Evolutionary conservation across 139 green algal species (phyloP), one percentile per base, ranked within the genome.

Genomic region (Penium margaritaceum): DNA sequence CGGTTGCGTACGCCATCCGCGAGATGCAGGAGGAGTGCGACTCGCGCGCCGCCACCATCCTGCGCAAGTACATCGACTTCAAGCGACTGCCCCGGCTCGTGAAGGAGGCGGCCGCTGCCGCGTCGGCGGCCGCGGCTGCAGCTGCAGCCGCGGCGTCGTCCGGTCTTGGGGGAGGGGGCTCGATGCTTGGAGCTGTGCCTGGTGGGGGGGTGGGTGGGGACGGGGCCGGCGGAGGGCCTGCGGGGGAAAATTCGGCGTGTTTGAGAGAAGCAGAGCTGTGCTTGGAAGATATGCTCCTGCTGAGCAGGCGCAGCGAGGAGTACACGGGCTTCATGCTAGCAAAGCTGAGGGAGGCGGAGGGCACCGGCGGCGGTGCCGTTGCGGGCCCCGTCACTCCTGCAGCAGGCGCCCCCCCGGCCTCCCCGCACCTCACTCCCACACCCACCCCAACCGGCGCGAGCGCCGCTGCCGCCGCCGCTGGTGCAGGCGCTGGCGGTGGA

Each of bases 221-320:
- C 36, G 37, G 38, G 5, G 27, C 38, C 5, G 41, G 17, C n/a
- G 71, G 51, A 1, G 39, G 19, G 6, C 36, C 88, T 30, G 81
- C 92, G 54, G 81, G 86, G 0, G 24, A 60, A 60, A n/a, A n/a
- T n/a, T n/a, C n/a, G n/a, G n/a, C n/a, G n/a, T n/a, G n/a, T n/a
- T n/a, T n/a, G n/a, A n/a, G n/a, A n/a, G 70, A 87, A 57, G 81
- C 95, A 47, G 90, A 96, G 71, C 67, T 27, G 0, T 77, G 77
- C 29, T 64, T 96, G 38, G 80, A 89, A 41, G 91, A 97, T 81
- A 83, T 96, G 72, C 79, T 96, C 32, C 43, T 88, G 60, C 78
- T 96, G 72, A 85, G 84, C 70, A 84, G 89, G 78, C 75, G 87
- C 36, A 83, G 85, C 41, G 90, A 97, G 85, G 92, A 97, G 84